phyloP scores from a whole-genome alignment of 768 basidiomycete species.

The Gloeostereum incarnatum region DNA sequence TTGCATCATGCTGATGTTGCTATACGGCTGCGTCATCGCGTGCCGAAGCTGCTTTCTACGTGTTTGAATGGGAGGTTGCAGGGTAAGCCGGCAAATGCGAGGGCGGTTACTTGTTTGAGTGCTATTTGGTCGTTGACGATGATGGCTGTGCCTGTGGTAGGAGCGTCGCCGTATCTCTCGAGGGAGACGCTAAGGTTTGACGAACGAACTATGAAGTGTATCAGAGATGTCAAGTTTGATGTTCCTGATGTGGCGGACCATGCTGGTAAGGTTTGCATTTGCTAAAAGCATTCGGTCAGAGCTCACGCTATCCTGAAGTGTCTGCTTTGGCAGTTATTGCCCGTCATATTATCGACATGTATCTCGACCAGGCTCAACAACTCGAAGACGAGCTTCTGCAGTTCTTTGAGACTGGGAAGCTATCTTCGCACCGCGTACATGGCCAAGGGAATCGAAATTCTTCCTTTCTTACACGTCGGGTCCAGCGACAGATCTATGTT shows the following conservation, averaged over 20 bases:
- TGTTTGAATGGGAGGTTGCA: constrained; percentile 18
- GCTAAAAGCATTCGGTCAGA: neutral
- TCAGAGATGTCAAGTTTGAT: constrained; percentile 12
- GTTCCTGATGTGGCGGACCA: constrained; percentile 17
- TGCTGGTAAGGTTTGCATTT: constrained; percentile 6
- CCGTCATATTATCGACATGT: constrained; percentile 22
- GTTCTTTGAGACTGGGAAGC: constrained; percentile 10
- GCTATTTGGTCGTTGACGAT: constrained; percentile 34
- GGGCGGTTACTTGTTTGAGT: constrained; percentile 23
- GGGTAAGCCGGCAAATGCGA: constrained; percentile 15
- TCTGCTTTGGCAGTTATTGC: constrained; percentile 23
- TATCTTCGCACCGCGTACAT: no score
- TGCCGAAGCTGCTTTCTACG: constrained; percentile 21
- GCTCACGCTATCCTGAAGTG: constrained; percentile 6
- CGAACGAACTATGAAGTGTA: constrained; percentile 21
- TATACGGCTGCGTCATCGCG: constrained; percentile 22
- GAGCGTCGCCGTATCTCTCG: constrained; percentile 7
- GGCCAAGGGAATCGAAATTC: no score
- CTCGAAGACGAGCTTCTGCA: constrained; percentile 15
- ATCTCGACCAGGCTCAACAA: constrained; percentile 15
- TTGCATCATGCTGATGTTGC: constrained; percentile 19
- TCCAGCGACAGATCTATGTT: no score
- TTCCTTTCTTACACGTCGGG: no score
- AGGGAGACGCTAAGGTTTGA: constrained; percentile 20
- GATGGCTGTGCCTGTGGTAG: constrained; percentile 21